A percentile compares a stretch with the other conserved stretches of the same genome.
These are phyloP conservation scores for Fusarium sp. DNA, from an alignment of 2,329 filamentous ascomycete genomes.

Conservation along the genomic window DNA sequence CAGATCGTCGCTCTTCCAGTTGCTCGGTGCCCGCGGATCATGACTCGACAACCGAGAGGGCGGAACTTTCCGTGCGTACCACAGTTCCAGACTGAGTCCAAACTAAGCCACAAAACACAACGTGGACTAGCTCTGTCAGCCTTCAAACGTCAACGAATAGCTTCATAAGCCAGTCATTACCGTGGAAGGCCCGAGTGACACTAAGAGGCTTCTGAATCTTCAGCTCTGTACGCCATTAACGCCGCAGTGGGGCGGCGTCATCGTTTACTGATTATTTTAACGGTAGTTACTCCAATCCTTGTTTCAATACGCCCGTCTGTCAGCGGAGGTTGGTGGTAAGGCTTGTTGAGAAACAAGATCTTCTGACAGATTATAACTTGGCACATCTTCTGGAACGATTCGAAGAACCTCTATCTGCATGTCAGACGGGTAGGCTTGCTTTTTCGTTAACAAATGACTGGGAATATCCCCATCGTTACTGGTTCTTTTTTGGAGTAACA, in stretches of 20 bases:
- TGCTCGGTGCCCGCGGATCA: background rate
- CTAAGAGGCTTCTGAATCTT: background rate
- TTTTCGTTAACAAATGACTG: background rate
- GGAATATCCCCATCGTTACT: background rate
- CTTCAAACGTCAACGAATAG: background rate
- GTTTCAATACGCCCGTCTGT: background rate
- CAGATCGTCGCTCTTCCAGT: background rate
- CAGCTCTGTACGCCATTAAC: background rate
- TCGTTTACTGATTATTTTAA: background rate
- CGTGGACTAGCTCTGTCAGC: background rate
- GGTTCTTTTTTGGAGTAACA: background rate
- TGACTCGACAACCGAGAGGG: background rate
- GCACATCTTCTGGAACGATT: rapidly evolving
- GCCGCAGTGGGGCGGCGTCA: background rate
- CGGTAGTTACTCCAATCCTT: background rate
- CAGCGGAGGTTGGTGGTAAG: too few species aligned
- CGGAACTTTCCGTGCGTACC: background rate
- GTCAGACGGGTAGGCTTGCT: background rate
- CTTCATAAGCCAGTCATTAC: background rate
- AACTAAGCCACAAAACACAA: background rate
- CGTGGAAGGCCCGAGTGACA: background rate
- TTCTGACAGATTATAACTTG: rapidly evolving
- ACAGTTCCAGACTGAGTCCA: background rate
- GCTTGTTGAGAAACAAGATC: rapidly evolving
- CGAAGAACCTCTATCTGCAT: background rate